Evolutionary conservation across 202 grass and related monocot species (phyloP).

Genomic region (Carex arenaria): DNA sequence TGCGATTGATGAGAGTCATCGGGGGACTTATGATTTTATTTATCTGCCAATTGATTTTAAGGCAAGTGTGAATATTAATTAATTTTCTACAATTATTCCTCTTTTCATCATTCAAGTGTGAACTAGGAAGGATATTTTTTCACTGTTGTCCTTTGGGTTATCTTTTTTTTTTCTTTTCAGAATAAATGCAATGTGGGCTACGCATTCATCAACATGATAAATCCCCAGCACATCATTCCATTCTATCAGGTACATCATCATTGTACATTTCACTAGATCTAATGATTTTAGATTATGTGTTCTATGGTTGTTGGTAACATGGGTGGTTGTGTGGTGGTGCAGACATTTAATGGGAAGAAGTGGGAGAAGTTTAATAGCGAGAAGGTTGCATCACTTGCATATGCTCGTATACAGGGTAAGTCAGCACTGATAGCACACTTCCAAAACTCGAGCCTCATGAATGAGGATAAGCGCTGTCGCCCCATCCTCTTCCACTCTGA

Average conservation of each 20-base stretch:
- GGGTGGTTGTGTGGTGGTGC: slow-evolving; percentile 20
- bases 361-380: slow-evolving; percentile 99
- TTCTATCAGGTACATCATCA: slow-evolving; percentile 73
- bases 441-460: slow-evolving; percentile 98
- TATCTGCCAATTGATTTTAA: slow-evolving; percentile 98
- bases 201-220: slow-evolving; percentile 96
- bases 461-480: slow-evolving; percentile 93
- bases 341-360: slow-evolving; percentile 92
- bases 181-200: slow-evolving; percentile 98
- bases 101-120: not conserved
- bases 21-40: slow-evolving; percentile 92
- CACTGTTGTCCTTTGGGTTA: not conserved
- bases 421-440: slow-evolving; percentile 78
- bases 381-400: slow-evolving; percentile 96
- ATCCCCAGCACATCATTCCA: slow-evolving; percentile 71
- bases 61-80: slow-evolving; percentile 38
- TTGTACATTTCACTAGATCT: slow-evolving; percentile 4
- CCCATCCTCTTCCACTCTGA: slow-evolving; percentile 95
- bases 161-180: slow-evolving; percentile 40
- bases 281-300: slow-evolving; percentile 26
- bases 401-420: slow-evolving; percentile 97
- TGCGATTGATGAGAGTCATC: slow-evolving; percentile 88
- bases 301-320: slow-evolving; percentile 4
- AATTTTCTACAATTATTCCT: slow-evolving; percentile 11
- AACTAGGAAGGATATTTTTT: not conserved